These are phyloP conservation scores for Priceomyces medius DNA, from an alignment of 805 yeast genomes.

Conservation along the genomic window DNA sequence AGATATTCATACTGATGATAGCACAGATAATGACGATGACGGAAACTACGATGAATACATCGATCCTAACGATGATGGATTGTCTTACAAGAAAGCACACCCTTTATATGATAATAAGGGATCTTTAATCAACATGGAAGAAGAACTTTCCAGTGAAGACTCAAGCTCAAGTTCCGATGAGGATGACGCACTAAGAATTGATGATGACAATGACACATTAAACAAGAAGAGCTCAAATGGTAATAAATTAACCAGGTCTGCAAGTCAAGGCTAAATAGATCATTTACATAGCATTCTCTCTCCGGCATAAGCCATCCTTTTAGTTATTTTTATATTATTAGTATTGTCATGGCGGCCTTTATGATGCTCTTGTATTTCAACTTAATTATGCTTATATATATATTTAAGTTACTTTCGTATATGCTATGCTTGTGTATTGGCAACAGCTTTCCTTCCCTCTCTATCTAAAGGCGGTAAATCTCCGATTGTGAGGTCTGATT, in stretches of 20 bases:
- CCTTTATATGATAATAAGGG: constrained; percentile 55
- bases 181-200: constrained; percentile 23
- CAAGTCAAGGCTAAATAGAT: constrained; percentile 34
- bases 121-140: constrained; percentile 17
- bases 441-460: constrained; percentile 29
- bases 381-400: not conserved
- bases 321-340: not conserved
- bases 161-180: constrained; percentile 31
- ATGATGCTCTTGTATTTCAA: not conserved
- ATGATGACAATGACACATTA: constrained; percentile 19
- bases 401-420: not conserved
- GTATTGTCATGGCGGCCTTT: not conserved
- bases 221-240: constrained; percentile 12
- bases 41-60: constrained; percentile 60
- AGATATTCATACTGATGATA: constrained; percentile 25
- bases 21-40: constrained; percentile 13
- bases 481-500: constrained; percentile 11
- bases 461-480: constrained; percentile 36
- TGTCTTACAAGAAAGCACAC: constrained; percentile 63
- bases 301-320: too few relatives aligned
- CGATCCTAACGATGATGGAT: constrained; percentile 82
- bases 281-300: constrained; percentile 11
- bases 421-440: constrained; percentile 4
- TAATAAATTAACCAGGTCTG: constrained; percentile 38
- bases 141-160: constrained; percentile 29